Percentiles rank a stretch among this genome's conserved stretches.
These are phyloP conservation scores for Zizania palustris DNA, from an alignment of 202 grass and related monocot species.

Conservation along the genomic window DNA sequence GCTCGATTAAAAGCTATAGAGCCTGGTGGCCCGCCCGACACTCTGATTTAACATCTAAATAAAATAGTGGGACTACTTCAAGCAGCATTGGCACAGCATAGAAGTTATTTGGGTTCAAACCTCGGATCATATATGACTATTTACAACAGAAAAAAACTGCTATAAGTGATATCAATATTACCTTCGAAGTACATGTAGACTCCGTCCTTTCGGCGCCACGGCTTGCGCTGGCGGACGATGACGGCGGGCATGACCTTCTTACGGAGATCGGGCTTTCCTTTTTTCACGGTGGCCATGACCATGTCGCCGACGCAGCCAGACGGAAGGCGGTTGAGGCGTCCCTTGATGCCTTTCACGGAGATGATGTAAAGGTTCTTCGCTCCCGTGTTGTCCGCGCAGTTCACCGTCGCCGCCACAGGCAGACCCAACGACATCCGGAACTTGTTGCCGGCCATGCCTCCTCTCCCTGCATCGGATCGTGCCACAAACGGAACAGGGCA, in stretches of 20 bases:
- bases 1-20: slow-evolving; percentile 45
- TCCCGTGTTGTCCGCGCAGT: slow-evolving; percentile 66
- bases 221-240: slow-evolving; percentile 67
- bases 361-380: slow-evolving; percentile 76
- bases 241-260: slow-evolving; percentile 73
- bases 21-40: slow-evolving; percentile 31
- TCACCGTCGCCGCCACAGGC: slow-evolving; percentile 69
- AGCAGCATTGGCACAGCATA: too few relatives aligned
- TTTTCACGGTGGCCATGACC: slow-evolving; percentile 68
- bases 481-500: too few relatives aligned
- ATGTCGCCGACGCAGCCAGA: slow-evolving; percentile 67
- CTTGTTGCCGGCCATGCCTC: slow-evolving; percentile 58
- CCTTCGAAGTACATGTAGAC: slow-evolving; percentile 75
- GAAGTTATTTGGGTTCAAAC: background rate
- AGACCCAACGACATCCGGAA: slow-evolving; percentile 66
- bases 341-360: slow-evolving; percentile 72
- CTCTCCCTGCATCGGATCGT: slow-evolving; percentile 43
- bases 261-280: slow-evolving; percentile 56
- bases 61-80: background rate
- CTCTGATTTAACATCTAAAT: background rate
- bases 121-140: too few relatives aligned
- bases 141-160: too few relatives aligned
- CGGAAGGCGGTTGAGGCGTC: slow-evolving; percentile 58
- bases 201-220: slow-evolving; percentile 60
- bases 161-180: background rate